These are phyloP conservation scores for Cephaloascus fragrans DNA, from an alignment of 805 yeast species.

Conservation along the genomic window DNA sequence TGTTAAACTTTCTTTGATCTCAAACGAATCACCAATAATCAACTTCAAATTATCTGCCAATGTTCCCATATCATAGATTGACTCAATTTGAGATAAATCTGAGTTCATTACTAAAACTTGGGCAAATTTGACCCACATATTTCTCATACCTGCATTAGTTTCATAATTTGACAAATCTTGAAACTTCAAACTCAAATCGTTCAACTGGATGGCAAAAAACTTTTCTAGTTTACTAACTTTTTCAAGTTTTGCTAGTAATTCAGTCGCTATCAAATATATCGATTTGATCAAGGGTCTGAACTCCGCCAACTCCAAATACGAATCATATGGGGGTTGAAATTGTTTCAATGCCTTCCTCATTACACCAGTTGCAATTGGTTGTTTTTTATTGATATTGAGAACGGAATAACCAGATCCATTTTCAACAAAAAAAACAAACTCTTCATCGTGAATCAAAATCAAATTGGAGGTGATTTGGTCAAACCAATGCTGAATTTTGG, in stretches of 20 bases:
- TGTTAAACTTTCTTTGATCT: slow-evolving; percentile 86
- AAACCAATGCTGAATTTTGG: slow-evolving; percentile 78
- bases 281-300: slow-evolving; percentile 83
- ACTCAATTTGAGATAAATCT: slow-evolving; percentile 65
- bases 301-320: slow-evolving; percentile 66
- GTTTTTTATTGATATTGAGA: slow-evolving; percentile 46
- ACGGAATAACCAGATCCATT: slow-evolving; percentile 62
- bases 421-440: slow-evolving; percentile 75
- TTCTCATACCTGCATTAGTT: slow-evolving; percentile 56
- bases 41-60: slow-evolving; percentile 66
- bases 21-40: slow-evolving; percentile 67
- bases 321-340: slow-evolving; percentile 86
- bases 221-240: slow-evolving; percentile 49
- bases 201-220: slow-evolving; percentile 31
- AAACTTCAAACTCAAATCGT: slow-evolving; percentile 38
- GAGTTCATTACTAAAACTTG: slow-evolving; percentile 62
- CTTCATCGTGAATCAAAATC: slow-evolving; percentile 78
- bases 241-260: slow-evolving; percentile 42
- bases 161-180: slow-evolving; percentile 31
- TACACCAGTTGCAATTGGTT: slow-evolving; percentile 72
- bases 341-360: slow-evolving; percentile 88
- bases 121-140: slow-evolving; percentile 70
- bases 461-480: slow-evolving; percentile 66
- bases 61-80: slow-evolving; percentile 62
- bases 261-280: slow-evolving; percentile 50